Evolutionary conservation across 2,329 filamentous ascomycete species (phyloP).

Genomic region (Neonectria neomacrospora): DNA sequence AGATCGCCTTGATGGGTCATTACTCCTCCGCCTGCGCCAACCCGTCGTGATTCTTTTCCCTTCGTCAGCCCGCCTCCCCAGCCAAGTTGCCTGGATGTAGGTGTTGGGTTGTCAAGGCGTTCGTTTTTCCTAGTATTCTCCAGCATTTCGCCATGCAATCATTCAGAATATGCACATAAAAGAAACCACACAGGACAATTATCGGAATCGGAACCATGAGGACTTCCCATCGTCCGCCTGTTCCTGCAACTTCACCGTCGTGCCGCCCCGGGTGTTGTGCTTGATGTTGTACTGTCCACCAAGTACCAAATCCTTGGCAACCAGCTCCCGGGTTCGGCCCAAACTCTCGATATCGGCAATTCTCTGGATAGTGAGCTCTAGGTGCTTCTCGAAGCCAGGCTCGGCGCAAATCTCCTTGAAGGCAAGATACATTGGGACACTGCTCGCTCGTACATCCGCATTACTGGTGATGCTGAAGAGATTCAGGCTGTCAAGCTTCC

Average conservation of each 20-base stretch:
- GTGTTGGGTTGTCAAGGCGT: background rate
- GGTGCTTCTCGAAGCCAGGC: conserved; percentile 81
- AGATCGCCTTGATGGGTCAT: conserved; percentile 31
- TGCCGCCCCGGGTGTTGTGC: conserved; percentile 52
- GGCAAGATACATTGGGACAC: conserved; percentile 94
- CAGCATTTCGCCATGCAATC: conserved; percentile 3
- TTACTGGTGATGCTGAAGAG: conserved; percentile 92
- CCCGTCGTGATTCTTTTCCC: conserved; percentile 6
- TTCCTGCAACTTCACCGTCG: conserved; percentile 57
- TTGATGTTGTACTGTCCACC: conserved; percentile 81
- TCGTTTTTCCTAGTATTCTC: background rate
- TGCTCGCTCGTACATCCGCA: conserved; percentile 90
- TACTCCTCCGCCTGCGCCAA: conserved; percentile 16
- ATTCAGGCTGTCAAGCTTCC: conserved; percentile 91
- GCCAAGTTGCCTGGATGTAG: background rate
- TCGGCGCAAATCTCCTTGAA: conserved; percentile 84
- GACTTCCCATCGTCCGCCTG: conserved; percentile 51
- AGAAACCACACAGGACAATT: background rate
- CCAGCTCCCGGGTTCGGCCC: conserved; percentile 91
- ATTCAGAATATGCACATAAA: background rate
- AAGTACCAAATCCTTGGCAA: conserved; percentile 92
- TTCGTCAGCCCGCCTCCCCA: conserved; percentile 22
- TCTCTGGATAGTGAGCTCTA: conserved; percentile 84
- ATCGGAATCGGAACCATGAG: background rate
- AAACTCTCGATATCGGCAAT: conserved; percentile 95